These are phyloP conservation scores for Ceratocystiopsis sp. DNA, from an alignment of 2,329 filamentous ascomycete species.

Conservation along the genomic window DNA sequence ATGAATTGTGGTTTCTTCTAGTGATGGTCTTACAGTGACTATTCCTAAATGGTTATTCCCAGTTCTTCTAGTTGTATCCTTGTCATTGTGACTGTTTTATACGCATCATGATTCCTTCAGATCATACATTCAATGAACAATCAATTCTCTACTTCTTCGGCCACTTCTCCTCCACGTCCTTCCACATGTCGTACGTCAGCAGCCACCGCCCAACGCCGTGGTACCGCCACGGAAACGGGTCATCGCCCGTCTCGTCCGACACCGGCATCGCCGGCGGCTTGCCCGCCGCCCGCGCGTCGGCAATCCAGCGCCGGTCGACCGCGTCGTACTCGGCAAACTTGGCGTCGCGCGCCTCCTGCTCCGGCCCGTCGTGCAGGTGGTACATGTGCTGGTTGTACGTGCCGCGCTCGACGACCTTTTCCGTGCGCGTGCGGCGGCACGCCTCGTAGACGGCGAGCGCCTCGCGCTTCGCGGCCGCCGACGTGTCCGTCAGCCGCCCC, in stretches of 20 bases:
- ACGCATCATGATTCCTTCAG: no score
- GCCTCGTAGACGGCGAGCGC: constrained; percentile 7
- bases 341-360: constrained; percentile 6
- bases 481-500: constrained; percentile 1
- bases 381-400: constrained; percentile 9
- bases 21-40: no score
- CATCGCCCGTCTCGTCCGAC: constrained; percentile 5
- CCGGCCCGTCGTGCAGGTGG: constrained; percentile 8
- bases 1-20: no score
- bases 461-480: background rate
- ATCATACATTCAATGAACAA: no score
- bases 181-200: constrained; percentile 9
- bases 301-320: constrained; percentile 4
- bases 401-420: constrained; percentile 6
- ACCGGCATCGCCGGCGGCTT: background rate
- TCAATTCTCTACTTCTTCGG: no score
- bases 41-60: no score
- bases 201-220: constrained; percentile 8
- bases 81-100: no score
- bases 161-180: constrained; percentile 5
- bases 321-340: constrained; percentile 1
- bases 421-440: constrained; percentile 6
- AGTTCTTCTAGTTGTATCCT: no score
- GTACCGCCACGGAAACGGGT: constrained; percentile 8
- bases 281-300: background rate